Evolutionary conservation across 148 eudicot species (phyloP).

Genomic region (Rhododendron henanense): DNA sequence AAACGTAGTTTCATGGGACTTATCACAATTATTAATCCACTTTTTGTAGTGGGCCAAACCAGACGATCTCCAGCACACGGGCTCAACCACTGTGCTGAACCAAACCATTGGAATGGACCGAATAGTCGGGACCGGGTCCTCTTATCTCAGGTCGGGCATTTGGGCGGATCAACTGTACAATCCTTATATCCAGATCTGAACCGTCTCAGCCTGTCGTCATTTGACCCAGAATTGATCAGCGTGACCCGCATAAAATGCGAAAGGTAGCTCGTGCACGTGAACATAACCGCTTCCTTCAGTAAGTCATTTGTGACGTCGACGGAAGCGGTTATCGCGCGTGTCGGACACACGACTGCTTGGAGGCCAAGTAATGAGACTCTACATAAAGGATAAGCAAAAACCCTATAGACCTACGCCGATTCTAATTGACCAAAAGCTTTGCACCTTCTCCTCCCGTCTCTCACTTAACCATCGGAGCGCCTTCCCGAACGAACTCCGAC

Average conservation of each 20-base stretch:
- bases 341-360: not conserved
- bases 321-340: not conserved
- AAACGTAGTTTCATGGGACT: not conserved
- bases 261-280: not conserved
- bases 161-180: not conserved
- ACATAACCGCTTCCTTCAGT: too few relatives aligned
- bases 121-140: not conserved
- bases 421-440: not conserved
- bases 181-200: not conserved
- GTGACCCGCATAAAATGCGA: not conserved
- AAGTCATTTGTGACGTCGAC: not conserved
- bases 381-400: not conserved
- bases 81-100: not conserved
- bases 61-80: not conserved
- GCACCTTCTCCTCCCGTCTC: not conserved
- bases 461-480: too few relatives aligned
- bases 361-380: not conserved
- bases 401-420: not conserved
- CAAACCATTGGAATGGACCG: not conserved
- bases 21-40: not conserved
- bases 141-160: not conserved
- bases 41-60: not conserved
- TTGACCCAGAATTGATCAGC: not conserved
- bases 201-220: not conserved
- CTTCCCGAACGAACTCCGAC: not conserved